Evolutionary conservation across 495 filamentous ascomycete genomes (phyloP).

Genomic region (Corynascus novoguineensis): DNA sequence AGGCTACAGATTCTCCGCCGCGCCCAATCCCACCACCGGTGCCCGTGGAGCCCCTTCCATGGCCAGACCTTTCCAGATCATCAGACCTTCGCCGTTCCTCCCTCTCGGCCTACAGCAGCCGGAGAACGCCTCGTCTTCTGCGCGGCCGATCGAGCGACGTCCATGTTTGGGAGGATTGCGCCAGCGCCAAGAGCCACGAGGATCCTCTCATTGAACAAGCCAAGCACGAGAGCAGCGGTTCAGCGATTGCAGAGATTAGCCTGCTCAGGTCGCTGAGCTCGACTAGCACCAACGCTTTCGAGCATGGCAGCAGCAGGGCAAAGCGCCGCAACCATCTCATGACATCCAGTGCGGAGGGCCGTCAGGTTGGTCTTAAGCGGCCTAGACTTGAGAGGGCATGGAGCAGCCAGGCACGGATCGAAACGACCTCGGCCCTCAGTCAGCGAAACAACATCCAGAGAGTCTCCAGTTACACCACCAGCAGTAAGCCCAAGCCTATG

Average conservation of each 20-base stretch:
- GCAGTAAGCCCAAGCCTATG: constrained; percentile 45
- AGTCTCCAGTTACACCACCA: constrained; percentile 28
- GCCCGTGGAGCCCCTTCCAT: constrained; percentile 44
- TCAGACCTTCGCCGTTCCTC: constrained; percentile 47
- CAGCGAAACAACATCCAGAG: constrained; percentile 27
- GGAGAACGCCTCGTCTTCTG: constrained; percentile 38
- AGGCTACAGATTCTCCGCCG: constrained; percentile 68
- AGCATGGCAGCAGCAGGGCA: constrained; percentile 43
- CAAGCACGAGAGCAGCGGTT: constrained; percentile 65
- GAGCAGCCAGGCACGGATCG: constrained; percentile 63
- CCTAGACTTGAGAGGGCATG: constrained; percentile 57
- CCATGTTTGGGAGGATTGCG: constrained; percentile 78
- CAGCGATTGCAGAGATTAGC: constrained; percentile 64
- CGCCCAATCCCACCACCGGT: constrained; percentile 24
- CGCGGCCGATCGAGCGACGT: constrained; percentile 75
- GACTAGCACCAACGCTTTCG: constrained; percentile 39
- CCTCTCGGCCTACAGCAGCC: constrained; percentile 48
- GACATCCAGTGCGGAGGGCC: constrained; percentile 34
- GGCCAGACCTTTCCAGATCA: constrained; percentile 46
- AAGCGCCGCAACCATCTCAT: constrained; percentile 58
- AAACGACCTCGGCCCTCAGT: constrained; percentile 38
- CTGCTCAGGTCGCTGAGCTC: constrained; percentile 62
- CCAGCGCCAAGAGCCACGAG: constrained; percentile 60
- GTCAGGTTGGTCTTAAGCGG: constrained; percentile 52
- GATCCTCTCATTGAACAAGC: constrained; percentile 67